A percentile compares a stretch with the other conserved stretches of the same genome.
Conservation (phyloP, 306 rosid genomes). For the Heteromeles arbutifolia region DNA sequence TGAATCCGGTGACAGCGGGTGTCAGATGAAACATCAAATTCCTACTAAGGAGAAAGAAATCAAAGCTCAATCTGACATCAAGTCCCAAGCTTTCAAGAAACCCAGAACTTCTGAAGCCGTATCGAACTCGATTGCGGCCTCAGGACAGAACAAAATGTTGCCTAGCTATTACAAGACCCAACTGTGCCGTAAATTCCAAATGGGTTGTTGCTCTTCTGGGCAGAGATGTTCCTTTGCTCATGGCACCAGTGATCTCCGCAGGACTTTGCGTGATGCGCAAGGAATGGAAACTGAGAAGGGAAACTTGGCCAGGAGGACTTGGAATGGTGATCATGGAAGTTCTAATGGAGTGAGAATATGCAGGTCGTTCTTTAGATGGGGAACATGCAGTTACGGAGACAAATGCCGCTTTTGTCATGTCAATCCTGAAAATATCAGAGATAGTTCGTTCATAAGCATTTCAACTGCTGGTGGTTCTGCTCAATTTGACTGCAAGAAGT, state of each 20-base stretch:
- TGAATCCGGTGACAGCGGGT: not conserved
- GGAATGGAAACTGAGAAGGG: not conserved
- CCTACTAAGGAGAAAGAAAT: not conserved
- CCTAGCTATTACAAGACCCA: slow-evolving; percentile 18
- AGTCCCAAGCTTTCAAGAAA: slow-evolving; percentile 3
- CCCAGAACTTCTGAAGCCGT: not conserved
- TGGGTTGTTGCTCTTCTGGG: slow-evolving; percentile 19
- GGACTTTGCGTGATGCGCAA: not conserved
- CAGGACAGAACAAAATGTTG: not conserved
- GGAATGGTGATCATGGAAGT: not conserved
- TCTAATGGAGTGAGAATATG: slow-evolving; percentile 7
- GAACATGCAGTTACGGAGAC: slow-evolving; percentile 26
- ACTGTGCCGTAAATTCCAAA: slow-evolving; percentile 26
- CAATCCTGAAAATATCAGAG: not conserved
- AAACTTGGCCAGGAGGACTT: not conserved
- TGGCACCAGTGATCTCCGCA: slow-evolving; percentile 10
- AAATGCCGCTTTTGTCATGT: slow-evolving; percentile 41
- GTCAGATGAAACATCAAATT: not conserved
- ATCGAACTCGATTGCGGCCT: not conserved
- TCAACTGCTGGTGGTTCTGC: not conserved
- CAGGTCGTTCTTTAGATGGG: slow-evolving; percentile 22
- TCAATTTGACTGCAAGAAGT: slow-evolving; percentile 3
- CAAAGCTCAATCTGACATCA: not conserved
- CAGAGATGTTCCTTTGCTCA: slow-evolving; percentile 31
- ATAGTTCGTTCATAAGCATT: not conserved